phyloP scores from a whole-genome alignment of 345 rosid species.

The Brassica rapa region DNA sequence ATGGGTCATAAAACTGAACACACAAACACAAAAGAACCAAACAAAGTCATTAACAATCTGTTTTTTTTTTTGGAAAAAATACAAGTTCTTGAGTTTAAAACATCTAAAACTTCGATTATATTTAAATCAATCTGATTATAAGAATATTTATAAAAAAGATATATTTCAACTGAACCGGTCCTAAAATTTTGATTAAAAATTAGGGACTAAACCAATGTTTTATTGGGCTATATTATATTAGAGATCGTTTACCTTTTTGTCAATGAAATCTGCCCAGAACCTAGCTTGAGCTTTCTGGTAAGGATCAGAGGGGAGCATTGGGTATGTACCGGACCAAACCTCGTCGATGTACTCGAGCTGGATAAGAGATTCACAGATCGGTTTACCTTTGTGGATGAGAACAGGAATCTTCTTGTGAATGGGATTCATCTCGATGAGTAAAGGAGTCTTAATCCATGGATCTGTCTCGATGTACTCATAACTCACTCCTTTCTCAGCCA shows the following conservation, averaged over 20 bases:
- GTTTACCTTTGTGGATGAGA: constrained; percentile 17
- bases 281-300: constrained; percentile 9
- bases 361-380: constrained; percentile 4
- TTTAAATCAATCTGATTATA: neutral
- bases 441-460: constrained; percentile 7
- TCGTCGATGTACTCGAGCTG: constrained; percentile 17
- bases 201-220: neutral
- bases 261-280: constrained; percentile 3
- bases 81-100: neutral
- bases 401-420: constrained; percentile 39
- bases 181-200: too few species aligned
- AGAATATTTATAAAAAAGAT: neutral
- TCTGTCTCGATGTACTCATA: constrained; percentile 7
- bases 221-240: too few species aligned
- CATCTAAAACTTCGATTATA: too few species aligned
- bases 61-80: too few species aligned
- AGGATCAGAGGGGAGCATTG: neutral
- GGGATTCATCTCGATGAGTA: constrained; percentile 34
- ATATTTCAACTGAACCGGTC: too few species aligned
- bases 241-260: constrained; percentile 3
- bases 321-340: neutral
- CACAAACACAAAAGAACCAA: neutral
- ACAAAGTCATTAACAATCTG: neutral
- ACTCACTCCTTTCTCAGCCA: constrained; percentile 18
- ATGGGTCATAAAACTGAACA: constrained; percentile 13